Conservation (phyloP, 306 rosid genomes). For the Begonia loranthoides region DNA sequence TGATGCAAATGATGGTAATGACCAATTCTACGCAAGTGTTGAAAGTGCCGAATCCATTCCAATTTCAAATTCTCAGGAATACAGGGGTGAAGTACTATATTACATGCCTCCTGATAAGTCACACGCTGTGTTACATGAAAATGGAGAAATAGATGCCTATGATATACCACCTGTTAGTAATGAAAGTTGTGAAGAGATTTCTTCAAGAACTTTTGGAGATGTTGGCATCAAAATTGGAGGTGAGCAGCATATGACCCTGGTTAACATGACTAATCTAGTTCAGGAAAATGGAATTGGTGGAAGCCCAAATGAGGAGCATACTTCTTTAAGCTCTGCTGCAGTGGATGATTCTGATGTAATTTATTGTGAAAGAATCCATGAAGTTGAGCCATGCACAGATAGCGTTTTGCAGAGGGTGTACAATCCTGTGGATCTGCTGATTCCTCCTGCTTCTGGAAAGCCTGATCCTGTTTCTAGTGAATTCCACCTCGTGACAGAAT, state of each 20-base stretch:
- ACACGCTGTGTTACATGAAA: constrained; percentile 16
- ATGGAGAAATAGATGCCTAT: constrained; percentile 1
- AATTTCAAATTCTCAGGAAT: constrained; percentile 13
- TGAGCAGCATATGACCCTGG: constrained; percentile 5
- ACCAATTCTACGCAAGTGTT: constrained; percentile 8
- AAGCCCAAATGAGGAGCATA: constrained; percentile 1
- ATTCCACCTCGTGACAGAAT: constrained; percentile 13
- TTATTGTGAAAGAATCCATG: neutral
- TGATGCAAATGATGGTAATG: constrained; percentile 9
- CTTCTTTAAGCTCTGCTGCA: neutral
- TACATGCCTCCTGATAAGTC: constrained; percentile 7
- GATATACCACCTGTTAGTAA: neutral
- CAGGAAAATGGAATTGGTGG: constrained; percentile 8
- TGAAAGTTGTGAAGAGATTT: constrained; percentile 12
- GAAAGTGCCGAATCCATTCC: constrained; percentile 11
- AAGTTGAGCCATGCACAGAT: constrained; percentile 12
- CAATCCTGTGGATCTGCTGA: constrained; percentile 14
- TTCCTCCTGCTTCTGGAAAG: constrained; percentile 9
- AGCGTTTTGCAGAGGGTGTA: constrained; percentile 12
- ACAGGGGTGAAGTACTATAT: constrained; percentile 6
- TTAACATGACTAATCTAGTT: constrained; percentile 1
- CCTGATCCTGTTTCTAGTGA: constrained; percentile 12
- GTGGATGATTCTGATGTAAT: constrained; percentile 8
- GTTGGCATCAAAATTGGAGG: constrained; percentile 5
- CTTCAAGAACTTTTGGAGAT: constrained; percentile 14